Evolutionary conservation across 495 filamentous ascomycete species (phyloP).

Genomic region (Podospora comata): DNA sequence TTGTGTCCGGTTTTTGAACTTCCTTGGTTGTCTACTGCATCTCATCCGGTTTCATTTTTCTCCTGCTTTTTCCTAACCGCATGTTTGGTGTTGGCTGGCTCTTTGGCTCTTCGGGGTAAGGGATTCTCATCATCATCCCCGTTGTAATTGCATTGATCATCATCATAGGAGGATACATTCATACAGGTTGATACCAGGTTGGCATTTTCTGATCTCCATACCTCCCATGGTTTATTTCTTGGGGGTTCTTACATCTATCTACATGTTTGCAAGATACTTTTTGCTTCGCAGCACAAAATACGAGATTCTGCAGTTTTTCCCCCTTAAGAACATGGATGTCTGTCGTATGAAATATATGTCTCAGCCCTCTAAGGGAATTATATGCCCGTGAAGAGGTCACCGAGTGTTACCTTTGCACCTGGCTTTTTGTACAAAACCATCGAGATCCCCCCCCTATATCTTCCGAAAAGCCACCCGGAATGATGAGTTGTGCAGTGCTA

Average conservation of each 20-base stretch:
- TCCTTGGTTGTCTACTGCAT: not conserved
- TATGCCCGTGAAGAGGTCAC: not conserved
- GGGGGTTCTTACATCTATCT: not conserved
- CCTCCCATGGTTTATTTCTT: not conserved
- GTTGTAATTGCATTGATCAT: not conserved
- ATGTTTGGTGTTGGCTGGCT: slow-evolving; percentile 5
- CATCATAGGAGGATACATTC: not conserved
- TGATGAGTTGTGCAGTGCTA: not conserved
- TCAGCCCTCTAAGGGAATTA: not conserved
- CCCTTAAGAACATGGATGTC: not conserved
- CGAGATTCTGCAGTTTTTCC: not conserved
- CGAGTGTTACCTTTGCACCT: not conserved
- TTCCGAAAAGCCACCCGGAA: not conserved
- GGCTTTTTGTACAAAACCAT: not conserved
- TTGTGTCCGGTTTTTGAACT: not conserved
- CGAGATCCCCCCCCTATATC: not conserved
- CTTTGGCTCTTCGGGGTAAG: not conserved
- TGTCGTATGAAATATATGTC: not conserved
- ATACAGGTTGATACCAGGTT: slow-evolving; percentile 2
- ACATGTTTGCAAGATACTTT: not conserved
- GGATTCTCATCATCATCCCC: not conserved
- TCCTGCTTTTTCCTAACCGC: not conserved
- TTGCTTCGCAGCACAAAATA: not conserved
- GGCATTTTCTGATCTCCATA: not conserved
- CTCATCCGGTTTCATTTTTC: not conserved